Conservation (phyloP, 192 early-diverging fungal species). For the Coemansia sp. region DNA sequence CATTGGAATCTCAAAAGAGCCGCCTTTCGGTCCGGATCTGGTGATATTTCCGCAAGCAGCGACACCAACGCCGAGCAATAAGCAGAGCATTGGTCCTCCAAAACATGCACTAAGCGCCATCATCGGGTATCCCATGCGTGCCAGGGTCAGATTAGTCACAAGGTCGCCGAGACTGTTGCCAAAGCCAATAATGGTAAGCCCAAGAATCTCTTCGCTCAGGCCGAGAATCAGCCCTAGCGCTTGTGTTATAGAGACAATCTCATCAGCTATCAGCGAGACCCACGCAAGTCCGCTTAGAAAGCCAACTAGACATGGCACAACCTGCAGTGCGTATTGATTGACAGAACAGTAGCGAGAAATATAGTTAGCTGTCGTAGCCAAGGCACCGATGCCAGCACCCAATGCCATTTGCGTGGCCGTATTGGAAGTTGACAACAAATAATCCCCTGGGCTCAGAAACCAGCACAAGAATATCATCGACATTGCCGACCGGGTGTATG, state of each 20-base stretch:
- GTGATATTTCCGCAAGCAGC: slow-evolving; percentile 64
- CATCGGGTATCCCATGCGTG: slow-evolving; percentile 83
- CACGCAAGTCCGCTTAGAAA: slow-evolving; percentile 78
- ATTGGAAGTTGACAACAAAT: not conserved
- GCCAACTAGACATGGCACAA: slow-evolving; percentile 61
- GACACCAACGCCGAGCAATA: slow-evolving; percentile 82
- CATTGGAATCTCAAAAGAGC: slow-evolving; percentile 59
- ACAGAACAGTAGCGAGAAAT: not conserved
- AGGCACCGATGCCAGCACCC: not conserved
- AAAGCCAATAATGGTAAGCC: slow-evolving; percentile 82
- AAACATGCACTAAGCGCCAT: slow-evolving; percentile 97
- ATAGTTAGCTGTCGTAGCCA: slow-evolving; percentile 25
- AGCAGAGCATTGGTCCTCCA: slow-evolving; percentile 87
- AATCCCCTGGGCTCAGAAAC: slow-evolving; percentile 8
- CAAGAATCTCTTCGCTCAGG: slow-evolving; percentile 78
- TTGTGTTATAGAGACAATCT: slow-evolving; percentile 83
- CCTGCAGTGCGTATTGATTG: slow-evolving; percentile 21
- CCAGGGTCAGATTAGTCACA: slow-evolving; percentile 89
- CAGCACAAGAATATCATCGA: slow-evolving; percentile 28
- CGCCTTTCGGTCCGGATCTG: slow-evolving; percentile 34
- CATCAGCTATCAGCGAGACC: slow-evolving; percentile 87
- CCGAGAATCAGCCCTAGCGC: slow-evolving; percentile 75
- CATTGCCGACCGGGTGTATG: slow-evolving; percentile 22
- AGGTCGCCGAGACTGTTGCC: slow-evolving; percentile 86
- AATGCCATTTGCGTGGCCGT: not conserved